phyloP scores from a whole-genome alignment of 225 moss, liverwort and hornwort species.

The Rhytidiadelphus loreus region DNA sequence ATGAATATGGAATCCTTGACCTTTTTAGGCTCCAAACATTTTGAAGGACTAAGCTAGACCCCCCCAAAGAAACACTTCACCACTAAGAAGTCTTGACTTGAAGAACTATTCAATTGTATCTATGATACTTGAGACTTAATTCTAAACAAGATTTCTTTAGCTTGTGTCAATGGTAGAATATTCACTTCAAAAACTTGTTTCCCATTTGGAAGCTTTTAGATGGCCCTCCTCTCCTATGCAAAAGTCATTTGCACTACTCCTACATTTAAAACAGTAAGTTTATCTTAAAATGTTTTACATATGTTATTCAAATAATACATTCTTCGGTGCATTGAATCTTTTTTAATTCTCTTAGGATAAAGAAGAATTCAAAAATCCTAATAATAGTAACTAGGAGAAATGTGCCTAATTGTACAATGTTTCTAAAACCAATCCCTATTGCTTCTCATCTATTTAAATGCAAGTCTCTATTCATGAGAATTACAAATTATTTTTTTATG shows the following conservation, averaged over 20 bases:
- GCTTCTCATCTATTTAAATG: background rate
- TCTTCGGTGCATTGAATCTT: background rate
- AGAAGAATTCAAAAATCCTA: background rate
- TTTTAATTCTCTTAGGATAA: background rate
- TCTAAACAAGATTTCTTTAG: rapidly evolving
- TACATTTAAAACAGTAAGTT: background rate
- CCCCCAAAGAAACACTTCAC: background rate
- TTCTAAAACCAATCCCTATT: background rate
- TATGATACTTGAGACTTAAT: background rate
- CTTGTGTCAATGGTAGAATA: background rate
- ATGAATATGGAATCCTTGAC: no score
- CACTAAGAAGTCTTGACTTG: background rate
- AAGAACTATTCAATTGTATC: background rate
- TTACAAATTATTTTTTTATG: background rate
- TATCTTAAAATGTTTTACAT: background rate
- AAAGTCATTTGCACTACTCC: background rate
- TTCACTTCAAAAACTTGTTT: background rate
- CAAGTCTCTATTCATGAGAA: background rate
- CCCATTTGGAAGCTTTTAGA: background rate
- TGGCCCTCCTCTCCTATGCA: rapidly evolving
- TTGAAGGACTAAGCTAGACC: background rate
- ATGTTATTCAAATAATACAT: background rate
- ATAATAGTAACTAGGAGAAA: rapidly evolving
- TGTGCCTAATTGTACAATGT: background rate
- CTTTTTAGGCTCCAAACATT: background rate